Conservation (phyloP, 1,284 basidiomycete genomes). For the Tylopilus orsonianus region DNA sequence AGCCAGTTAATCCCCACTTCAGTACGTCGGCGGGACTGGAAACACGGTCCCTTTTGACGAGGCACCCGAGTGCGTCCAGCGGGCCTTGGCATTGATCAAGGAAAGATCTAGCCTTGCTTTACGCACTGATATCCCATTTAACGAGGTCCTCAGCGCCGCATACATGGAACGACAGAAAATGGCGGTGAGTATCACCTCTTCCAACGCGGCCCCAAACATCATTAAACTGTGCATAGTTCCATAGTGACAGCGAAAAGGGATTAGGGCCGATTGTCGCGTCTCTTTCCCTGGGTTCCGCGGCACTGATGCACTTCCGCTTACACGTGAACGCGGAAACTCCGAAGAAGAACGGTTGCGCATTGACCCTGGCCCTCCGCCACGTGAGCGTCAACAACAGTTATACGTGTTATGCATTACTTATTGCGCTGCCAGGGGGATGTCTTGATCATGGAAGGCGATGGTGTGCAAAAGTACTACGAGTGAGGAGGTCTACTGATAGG, state of each 20-base stretch:
- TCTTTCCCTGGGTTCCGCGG: conserved; percentile 68
- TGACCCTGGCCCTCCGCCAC: conserved; percentile 64
- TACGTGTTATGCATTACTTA: background rate
- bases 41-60: conserved; percentile 63
- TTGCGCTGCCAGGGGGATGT: conserved; percentile 61
- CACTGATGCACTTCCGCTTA: conserved; percentile 72
- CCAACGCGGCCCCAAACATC: background rate
- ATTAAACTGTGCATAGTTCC: conserved; percentile 52
- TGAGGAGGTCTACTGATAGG: conserved; percentile 35
- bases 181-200: conserved; percentile 54
- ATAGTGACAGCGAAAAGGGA: conserved; percentile 72
- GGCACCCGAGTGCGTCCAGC: conserved; percentile 55
- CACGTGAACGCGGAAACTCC: conserved; percentile 38
- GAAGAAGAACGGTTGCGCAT: conserved; percentile 37
- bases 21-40: conserved; percentile 75
- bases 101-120: conserved; percentile 46
- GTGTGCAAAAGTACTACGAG: conserved; percentile 70
- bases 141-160: conserved; percentile 75
- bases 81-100: conserved; percentile 58
- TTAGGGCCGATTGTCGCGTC: conserved; percentile 72
- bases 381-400: conserved; percentile 41
- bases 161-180: conserved; percentile 82
- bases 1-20: conserved; percentile 8
- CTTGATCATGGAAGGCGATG: conserved; percentile 69
- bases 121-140: conserved; percentile 46